Evolutionary conservation across 495 filamentous ascomycete species (phyloP).

Genomic region (Penicillium robsamsonii): DNA sequence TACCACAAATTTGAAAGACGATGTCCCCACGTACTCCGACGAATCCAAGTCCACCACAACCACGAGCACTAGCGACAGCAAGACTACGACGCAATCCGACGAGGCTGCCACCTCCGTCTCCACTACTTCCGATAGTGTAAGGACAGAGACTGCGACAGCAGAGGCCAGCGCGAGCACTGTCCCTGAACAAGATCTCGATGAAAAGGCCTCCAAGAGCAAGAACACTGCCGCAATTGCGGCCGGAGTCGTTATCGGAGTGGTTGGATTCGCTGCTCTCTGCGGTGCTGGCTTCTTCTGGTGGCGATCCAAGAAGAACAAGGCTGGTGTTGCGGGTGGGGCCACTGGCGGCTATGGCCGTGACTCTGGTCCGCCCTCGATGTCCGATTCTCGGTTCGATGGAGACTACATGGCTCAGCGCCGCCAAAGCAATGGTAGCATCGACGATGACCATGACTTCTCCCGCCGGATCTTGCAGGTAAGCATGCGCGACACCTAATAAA

Average conservation of each 20-base stretch:
- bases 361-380: constrained; percentile 48
- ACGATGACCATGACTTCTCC: constrained; percentile 96
- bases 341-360: constrained; percentile 46
- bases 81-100: constrained; percentile 24
- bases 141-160: constrained; percentile 42
- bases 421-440: constrained; percentile 95
- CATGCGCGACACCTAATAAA: constrained; percentile 4
- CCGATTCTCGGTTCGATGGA: constrained; percentile 85
- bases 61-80: not conserved
- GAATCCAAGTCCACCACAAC: constrained; percentile 15
- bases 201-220: constrained; percentile 38
- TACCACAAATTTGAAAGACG: constrained; percentile 38
- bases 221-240: constrained; percentile 79
- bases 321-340: constrained; percentile 71
- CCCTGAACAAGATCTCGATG: constrained; percentile 4
- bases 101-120: not conserved
- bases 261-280: constrained; percentile 62
- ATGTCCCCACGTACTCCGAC: constrained; percentile 28
- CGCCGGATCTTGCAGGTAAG: constrained; percentile 89
- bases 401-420: constrained; percentile 78
- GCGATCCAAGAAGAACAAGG: constrained; percentile 67
- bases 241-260: constrained; percentile 82
- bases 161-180: constrained; percentile 20
- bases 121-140: constrained; percentile 27
- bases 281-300: constrained; percentile 73